Evolutionary conservation across 306 rosid species (phyloP).

Genomic region (Lotus japonicus): DNA sequence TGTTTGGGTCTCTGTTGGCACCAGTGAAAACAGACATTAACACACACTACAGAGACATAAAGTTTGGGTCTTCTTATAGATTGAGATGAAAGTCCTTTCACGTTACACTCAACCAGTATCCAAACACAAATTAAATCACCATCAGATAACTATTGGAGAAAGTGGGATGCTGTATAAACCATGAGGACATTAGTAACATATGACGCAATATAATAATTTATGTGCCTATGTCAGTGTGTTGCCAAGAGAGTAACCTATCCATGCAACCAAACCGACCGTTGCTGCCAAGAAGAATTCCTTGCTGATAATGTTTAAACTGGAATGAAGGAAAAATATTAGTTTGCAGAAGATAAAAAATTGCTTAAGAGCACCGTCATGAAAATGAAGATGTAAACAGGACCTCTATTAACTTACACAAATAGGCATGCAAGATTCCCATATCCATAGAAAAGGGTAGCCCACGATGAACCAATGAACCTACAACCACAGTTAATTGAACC

Average conservation of each 20-base stretch:
- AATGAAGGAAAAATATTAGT: constrained; percentile 15
- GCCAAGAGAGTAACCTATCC: constrained; percentile 53
- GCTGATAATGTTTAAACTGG: constrained; percentile 60
- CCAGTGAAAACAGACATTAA: no score
- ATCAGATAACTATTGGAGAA: background rate
- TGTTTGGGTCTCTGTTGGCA: no score
- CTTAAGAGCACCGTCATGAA: background rate
- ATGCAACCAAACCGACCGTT: constrained; percentile 49
- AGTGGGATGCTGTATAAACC: background rate
- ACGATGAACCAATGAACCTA: constrained; percentile 81
- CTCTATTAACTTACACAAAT: constrained; percentile 46
- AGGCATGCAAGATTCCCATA: constrained; percentile 80
- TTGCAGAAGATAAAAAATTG: constrained; percentile 12
- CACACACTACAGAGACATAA: no score
- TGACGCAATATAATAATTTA: background rate
- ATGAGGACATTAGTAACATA: background rate
- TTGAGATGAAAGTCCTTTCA: no score
- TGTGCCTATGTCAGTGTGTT: background rate
- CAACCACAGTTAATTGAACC: constrained; percentile 10
- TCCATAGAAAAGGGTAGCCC: constrained; percentile 88
- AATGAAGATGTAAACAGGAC: constrained; percentile 13
- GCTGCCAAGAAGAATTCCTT: constrained; percentile 76
- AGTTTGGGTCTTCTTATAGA: no score
- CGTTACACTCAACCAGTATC: no score
- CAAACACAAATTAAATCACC: background rate